These are phyloP conservation scores for Goffeauzyma gilvescens DNA, from an alignment of 768 basidiomycete species.

Conservation along the genomic window DNA sequence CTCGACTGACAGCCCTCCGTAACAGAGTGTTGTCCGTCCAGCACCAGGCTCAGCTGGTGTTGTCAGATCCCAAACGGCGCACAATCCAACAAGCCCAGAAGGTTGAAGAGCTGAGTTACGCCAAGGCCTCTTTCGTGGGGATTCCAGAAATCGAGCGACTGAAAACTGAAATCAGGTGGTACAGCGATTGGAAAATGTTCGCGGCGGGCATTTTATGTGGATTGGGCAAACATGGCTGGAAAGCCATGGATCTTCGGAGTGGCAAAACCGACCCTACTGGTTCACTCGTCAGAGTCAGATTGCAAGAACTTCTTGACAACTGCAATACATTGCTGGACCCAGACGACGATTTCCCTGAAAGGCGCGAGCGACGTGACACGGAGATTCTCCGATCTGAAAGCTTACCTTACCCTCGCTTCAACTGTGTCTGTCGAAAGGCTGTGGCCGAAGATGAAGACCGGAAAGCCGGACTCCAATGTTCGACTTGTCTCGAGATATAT, in stretches of 20 bases:
- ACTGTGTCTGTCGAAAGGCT: constrained; percentile 26
- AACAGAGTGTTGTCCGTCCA: too few relatives aligned
- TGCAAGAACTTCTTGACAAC: too few relatives aligned
- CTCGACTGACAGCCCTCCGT: too few relatives aligned
- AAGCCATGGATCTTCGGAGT: too few relatives aligned
- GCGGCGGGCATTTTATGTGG: constrained; percentile 13
- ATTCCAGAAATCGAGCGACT: constrained; percentile 26
- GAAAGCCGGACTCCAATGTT: too few relatives aligned
- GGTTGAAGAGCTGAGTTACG: constrained; percentile 16
- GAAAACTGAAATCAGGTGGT: constrained; percentile 18
- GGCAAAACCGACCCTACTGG: too few relatives aligned
- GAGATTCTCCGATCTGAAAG: too few relatives aligned
- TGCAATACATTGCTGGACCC: constrained; percentile 18
- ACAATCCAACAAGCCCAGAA: constrained; percentile 19
- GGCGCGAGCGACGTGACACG: too few relatives aligned
- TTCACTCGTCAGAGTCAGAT: too few relatives aligned
- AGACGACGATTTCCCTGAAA: too few relatives aligned
- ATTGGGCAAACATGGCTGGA: too few relatives aligned
- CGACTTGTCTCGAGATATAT: constrained; percentile 19
- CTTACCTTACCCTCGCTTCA: constrained; percentile 10
- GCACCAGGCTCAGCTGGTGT: too few relatives aligned
- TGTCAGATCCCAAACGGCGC: constrained; percentile 8
- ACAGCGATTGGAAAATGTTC: constrained; percentile 19
- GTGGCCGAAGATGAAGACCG: constrained; percentile 20
- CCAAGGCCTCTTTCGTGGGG: constrained; percentile 15